Base-by-base conservation (phyloP, 129 eudicot species). In the Artemisia argyi region DNA sequence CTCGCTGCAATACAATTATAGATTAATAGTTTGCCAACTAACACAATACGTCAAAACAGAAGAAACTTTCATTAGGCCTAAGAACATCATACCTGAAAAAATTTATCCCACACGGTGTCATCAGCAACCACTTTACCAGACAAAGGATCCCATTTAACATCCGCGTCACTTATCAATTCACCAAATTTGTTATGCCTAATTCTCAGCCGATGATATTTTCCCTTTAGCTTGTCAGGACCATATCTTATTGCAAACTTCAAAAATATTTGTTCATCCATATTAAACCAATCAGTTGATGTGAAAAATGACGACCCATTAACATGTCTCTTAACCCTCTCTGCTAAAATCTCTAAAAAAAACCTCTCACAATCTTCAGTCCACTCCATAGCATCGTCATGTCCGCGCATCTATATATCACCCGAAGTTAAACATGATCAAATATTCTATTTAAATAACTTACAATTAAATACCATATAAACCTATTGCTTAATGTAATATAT, bases 301-400 rank as follows among this genome's bases (percentile, higher is more conserved):
- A 67, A 48, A 4, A 20, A 17, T 50, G 72, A 30, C 11, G 35
- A 5, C 6, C 17, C 32, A 35, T 48, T 48, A 4, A 35, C 16
- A 48, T 67, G 58, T 67, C 32, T 19, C 57, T 19, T 67, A 48
- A 47, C 52, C 28, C 35, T 47, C 46, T 67, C 72, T 1, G 30
- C 16, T 11, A 67, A 35, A 47, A 67, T 47, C 17, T 47, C 22
- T 47, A 20, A 10, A 44, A 67, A 47, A 67, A 46, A 67, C 57
- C 39, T 67, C 46, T 18, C 72, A 67, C 72, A 12, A 12, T 67
- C 72, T 67, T 67, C 58, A 7, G 72, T 10, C 72, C 72, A 67
- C 1, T 67, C 58, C 35, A 67, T 67, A 20, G 72, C 32, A 17
- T 67, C 42, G 8, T 16, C 17, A 49, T 63, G 68, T 63, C 68